Base-by-base conservation (phyloP, 2,329 filamentous ascomycete species). In the Cercospora janseana region DNA sequence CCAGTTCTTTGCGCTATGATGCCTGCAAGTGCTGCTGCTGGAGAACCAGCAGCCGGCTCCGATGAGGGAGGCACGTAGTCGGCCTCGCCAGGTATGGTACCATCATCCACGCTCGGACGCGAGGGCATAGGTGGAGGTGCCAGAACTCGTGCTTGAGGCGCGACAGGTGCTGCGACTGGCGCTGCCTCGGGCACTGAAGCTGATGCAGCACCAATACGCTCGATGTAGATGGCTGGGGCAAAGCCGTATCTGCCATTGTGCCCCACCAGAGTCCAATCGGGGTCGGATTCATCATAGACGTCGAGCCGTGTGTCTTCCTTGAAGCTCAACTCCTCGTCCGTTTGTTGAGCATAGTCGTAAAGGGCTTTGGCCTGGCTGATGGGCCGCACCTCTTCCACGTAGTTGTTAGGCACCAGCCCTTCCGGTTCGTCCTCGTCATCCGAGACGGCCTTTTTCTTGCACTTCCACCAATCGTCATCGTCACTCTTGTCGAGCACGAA, bases 311-410 rank as follows among this genome's bases (percentile, higher is more conserved):
- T 84, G 66, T 95, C 91, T 74, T 98, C 93, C 41, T 88, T 81
- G 67, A 98, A 97, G 18, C 92, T 97, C 7, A 98, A 78, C 72
- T 98, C 93, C 71, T 98, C 93, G 66, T 98, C 93, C 18, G 93
- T 98, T 73, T 98, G 93, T 62, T 92, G 83, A 43, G 88, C 88
- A 70, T 98, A 98, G 70, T 98, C 93, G 75, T 92, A 98, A n/a
- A 97, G 80, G n/a, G 93, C 88, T 69, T 86, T 90, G 42, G 92
- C 93, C 60, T 85, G 79, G 55, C 81, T 75, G 55, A 81, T 70
- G 18, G 87, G 80, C 62, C 79, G 74, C 51, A 85, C 85, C 83
- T 94, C 83, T 75, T 96, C 86, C 49, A 98, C 79, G 69, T 98
- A 98, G 70, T 96, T 98, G 67, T 87, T 91, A 10, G 93, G 93